Conservation (phyloP, 2,329 filamentous ascomycete genomes). For the Penicillium sp. region DNA sequence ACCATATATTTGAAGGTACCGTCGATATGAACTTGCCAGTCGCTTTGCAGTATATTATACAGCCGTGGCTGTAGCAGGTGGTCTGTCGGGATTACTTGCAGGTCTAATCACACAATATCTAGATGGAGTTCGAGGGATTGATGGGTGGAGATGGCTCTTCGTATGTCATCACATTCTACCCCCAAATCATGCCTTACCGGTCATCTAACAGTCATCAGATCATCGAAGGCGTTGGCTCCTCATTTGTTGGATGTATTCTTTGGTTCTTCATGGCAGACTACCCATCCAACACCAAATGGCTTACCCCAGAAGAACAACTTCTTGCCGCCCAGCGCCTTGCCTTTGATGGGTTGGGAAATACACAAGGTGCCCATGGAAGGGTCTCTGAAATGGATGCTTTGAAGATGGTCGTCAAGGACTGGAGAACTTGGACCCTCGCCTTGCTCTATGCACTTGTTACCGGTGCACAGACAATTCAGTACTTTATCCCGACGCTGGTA, state of each 20-base stretch:
- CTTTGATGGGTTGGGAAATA: slow-evolving; percentile 11
- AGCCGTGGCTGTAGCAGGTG: background rate
- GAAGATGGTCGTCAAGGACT: slow-evolving; percentile 27
- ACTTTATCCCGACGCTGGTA: slow-evolving; percentile 39
- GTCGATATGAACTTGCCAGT: slow-evolving; percentile 1
- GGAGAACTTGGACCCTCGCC: slow-evolving; percentile 25
- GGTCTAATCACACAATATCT: slow-evolving; percentile 1
- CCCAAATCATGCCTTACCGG: background rate
- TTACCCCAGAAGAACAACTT: slow-evolving; percentile 1
- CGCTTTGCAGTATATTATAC: slow-evolving; percentile 3
- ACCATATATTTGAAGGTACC: background rate
- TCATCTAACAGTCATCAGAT: background rate
- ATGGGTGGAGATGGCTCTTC: slow-evolving; percentile 5
- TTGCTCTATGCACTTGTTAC: slow-evolving; percentile 33
- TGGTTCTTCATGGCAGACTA: slow-evolving; percentile 8
- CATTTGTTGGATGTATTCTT: background rate
- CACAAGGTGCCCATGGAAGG: slow-evolving; percentile 19
- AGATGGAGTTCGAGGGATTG: background rate
- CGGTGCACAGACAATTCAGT: slow-evolving; percentile 36
- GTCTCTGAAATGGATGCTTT: slow-evolving; percentile 30
- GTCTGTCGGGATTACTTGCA: slow-evolving; percentile 1
- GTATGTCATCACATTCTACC: background rate
- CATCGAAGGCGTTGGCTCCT: slow-evolving; percentile 1
- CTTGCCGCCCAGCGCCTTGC: slow-evolving; percentile 4
- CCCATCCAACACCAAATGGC: slow-evolving; percentile 1